Conservation (phyloP, 2,329 filamentous ascomycete species). For the Rutstroemia sp. region DNA sequence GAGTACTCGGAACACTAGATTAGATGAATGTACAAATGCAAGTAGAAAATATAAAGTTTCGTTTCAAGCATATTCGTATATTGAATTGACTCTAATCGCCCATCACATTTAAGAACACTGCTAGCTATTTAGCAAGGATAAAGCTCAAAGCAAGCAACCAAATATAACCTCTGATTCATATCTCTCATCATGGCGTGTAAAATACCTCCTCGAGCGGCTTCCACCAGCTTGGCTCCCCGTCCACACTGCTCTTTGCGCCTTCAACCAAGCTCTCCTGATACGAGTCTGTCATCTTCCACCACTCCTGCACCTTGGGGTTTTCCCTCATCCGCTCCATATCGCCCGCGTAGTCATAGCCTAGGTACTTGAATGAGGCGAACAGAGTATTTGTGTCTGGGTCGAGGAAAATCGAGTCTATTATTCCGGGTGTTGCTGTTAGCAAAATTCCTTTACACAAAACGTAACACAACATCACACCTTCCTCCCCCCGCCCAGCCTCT, state of each 20-base stretch:
- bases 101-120: no score
- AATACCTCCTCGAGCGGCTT: conserved; percentile 63
- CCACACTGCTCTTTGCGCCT: conserved; percentile 50
- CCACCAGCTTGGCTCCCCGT: conserved; percentile 61
- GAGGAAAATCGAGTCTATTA: conserved; percentile 64
- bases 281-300: conserved; percentile 75
- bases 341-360: conserved; percentile 62
- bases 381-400: conserved; percentile 55
- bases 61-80: no score
- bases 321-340: conserved; percentile 72
- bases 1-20: background rate
- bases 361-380: conserved; percentile 72
- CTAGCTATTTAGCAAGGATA: no score
- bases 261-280: conserved; percentile 62
- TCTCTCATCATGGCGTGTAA: conserved; percentile 42
- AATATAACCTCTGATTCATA: background rate
- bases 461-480: no score
- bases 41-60: no score
- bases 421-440: background rate
- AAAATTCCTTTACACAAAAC: no score
- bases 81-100: no score
- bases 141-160: background rate
- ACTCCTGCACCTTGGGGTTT: conserved; percentile 65
- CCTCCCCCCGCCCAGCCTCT: no score
- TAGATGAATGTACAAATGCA: background rate